Evolutionary conservation across 495 filamentous ascomycete species (phyloP).

Genomic region (Penicillium manginii): DNA sequence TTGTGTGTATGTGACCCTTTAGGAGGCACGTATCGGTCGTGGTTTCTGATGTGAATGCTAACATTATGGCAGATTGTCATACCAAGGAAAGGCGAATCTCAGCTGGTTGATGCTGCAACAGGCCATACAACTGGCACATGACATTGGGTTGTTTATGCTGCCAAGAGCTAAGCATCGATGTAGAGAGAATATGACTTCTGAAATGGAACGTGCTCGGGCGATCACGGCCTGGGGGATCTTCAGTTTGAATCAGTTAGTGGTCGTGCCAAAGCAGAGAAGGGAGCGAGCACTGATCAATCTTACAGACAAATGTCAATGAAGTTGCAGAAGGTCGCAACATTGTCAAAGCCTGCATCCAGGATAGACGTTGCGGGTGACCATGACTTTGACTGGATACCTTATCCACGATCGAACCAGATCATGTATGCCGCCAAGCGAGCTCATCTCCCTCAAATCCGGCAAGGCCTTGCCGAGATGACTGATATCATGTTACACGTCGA

Average conservation of each 20-base stretch:
- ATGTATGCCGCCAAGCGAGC: constrained; percentile 33
- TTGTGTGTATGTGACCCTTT: constrained; percentile 33
- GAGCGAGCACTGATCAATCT: background rate
- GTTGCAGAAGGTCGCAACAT: constrained; percentile 22
- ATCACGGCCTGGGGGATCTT: constrained; percentile 41
- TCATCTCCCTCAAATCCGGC: constrained; percentile 33
- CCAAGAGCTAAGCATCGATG: constrained; percentile 14
- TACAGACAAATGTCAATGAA: constrained; percentile 37
- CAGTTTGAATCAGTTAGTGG: constrained; percentile 34
- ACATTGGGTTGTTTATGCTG: constrained; percentile 33
- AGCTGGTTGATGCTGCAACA: constrained; percentile 42
- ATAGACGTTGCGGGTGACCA: constrained; percentile 20
- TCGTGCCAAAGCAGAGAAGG: background rate
- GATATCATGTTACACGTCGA: constrained; percentile 32
- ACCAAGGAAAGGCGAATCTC: constrained; percentile 30
- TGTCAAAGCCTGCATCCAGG: constrained; percentile 23
- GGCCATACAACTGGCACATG: constrained; percentile 38
- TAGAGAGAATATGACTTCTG: constrained; percentile 19
- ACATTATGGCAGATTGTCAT: constrained; percentile 29
- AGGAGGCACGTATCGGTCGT: background rate
- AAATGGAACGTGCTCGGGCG: constrained; percentile 25
- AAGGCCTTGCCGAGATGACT: constrained; percentile 25
- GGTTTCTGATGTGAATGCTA: too few relatives aligned
- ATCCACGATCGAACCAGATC: constrained; percentile 38
- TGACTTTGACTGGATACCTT: constrained; percentile 37